Evolutionary conservation across 805 yeast genomes (phyloP).

Genomic region (Lipomyces yamanashiensis): DNA sequence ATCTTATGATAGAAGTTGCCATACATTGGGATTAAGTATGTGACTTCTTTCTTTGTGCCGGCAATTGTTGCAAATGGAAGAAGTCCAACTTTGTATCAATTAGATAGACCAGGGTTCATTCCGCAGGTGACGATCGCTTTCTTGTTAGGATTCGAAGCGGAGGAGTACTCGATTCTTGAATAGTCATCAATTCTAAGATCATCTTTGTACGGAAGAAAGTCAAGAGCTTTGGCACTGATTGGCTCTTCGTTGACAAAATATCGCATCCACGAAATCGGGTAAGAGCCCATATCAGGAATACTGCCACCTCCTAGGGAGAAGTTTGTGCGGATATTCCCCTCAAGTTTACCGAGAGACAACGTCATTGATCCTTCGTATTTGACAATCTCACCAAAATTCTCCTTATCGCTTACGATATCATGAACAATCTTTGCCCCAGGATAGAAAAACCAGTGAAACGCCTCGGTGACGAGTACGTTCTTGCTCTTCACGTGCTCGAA

Average conservation of each 20-base stretch:
- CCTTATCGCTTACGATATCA: conserved; percentile 19
- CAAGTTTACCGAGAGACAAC: background rate
- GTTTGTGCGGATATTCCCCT: conserved; percentile 18
- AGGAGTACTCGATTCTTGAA: conserved; percentile 18
- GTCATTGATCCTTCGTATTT: conserved; percentile 20
- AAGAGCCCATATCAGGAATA: conserved; percentile 35
- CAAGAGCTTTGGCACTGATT: conserved; percentile 10
- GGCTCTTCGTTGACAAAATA: too few relatives aligned
- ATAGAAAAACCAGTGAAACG: conserved; percentile 34
- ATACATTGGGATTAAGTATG: conserved; percentile 19
- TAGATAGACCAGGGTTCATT: conserved; percentile 10
- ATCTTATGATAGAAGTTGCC: conserved; percentile 29
- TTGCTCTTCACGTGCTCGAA: conserved; percentile 22
- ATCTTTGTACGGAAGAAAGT: background rate
- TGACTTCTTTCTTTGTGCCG: conserved; percentile 26
- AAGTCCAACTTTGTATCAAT: conserved; percentile 19
- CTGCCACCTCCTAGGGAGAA: conserved; percentile 21
- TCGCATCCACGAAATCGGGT: conserved; percentile 36
- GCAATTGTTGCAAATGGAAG: conserved; percentile 18
- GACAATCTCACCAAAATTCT: conserved; percentile 28
- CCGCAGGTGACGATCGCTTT: conserved; percentile 21
- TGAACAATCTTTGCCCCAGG: conserved; percentile 26
- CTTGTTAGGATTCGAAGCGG: conserved; percentile 14
- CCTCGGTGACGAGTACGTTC: conserved; percentile 28
- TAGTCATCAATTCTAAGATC: conserved; percentile 24